These are phyloP conservation scores for Postia placenta DNA, from an alignment of 768 basidiomycete species.

Conservation along the genomic window DNA sequence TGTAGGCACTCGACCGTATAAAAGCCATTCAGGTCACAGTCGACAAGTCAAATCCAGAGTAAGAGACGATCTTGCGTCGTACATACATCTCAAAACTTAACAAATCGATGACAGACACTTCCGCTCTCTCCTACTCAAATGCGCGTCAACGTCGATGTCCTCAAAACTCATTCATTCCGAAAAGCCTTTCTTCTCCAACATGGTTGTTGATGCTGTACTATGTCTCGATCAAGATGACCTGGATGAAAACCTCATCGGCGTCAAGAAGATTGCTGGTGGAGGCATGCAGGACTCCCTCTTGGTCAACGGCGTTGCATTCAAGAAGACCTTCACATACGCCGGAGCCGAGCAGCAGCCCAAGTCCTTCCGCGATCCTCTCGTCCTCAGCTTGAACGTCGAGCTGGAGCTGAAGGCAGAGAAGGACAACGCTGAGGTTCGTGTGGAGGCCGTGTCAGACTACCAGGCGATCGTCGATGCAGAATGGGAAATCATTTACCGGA, in stretches of 20 bases:
- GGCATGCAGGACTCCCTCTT: constrained; percentile 95
- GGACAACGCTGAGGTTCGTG: constrained; percentile 97
- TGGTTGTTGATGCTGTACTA: constrained; percentile 97
- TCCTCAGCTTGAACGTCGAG: constrained; percentile 94
- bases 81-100: not conserved
- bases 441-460: constrained; percentile 95
- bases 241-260: constrained; percentile 93
- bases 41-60: constrained; percentile 89
- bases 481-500: constrained; percentile 99
- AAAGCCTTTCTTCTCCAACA: constrained; percentile 97
- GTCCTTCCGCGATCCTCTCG: constrained; percentile 79
- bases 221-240: constrained; percentile 90
- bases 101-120: constrained; percentile 55
- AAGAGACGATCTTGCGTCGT: constrained; percentile 22
- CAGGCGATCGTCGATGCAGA: constrained; percentile 99
- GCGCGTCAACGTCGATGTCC: constrained; percentile 99
- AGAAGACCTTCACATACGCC: constrained; percentile 99
- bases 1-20: constrained; percentile 78
- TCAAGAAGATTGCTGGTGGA: constrained; percentile 96
- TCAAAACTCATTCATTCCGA: constrained; percentile 98
- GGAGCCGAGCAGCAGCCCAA: constrained; percentile 99
- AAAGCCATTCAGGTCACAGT: constrained; percentile 86
- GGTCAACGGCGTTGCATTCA: constrained; percentile 91
- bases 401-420: constrained; percentile 98
- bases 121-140: constrained; percentile 90